Evolutionary conservation across 2,329 filamentous ascomycete genomes (phyloP).

Genomic region (Teratosphaeria destructans): DNA sequence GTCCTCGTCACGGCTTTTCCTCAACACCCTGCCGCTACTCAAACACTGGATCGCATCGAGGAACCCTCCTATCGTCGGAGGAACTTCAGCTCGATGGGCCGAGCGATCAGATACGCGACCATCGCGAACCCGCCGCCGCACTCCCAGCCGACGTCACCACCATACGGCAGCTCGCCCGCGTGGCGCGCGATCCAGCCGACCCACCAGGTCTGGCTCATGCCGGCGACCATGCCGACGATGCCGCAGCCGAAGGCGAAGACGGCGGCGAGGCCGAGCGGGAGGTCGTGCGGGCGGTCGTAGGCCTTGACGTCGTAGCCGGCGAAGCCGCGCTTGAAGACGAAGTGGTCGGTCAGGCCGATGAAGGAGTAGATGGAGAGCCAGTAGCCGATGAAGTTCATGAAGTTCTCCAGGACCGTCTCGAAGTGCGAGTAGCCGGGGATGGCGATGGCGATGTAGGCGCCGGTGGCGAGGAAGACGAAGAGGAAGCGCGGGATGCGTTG

Average conservation of each 20-base stretch:
- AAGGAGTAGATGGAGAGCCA: slow-evolving; percentile 67
- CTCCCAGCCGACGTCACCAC: slow-evolving; percentile 56
- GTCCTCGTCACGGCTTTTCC: neutral
- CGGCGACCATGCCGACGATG: slow-evolving; percentile 53
- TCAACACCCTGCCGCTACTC: neutral
- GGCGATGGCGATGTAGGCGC: slow-evolving; percentile 56
- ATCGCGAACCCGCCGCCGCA: slow-evolving; percentile 53
- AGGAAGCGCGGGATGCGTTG: slow-evolving; percentile 56
- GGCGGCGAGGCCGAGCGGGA: slow-evolving; percentile 56
- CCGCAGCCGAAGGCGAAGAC: slow-evolving; percentile 53
- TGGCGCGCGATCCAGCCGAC: slow-evolving; percentile 55
- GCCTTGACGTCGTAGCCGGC: slow-evolving; percentile 47
- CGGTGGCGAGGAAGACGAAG: slow-evolving; percentile 54
- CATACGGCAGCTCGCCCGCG: slow-evolving; percentile 41
- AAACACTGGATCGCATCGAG: neutral
- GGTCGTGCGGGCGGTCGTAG: slow-evolving; percentile 47
- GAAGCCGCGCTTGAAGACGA: slow-evolving; percentile 56
- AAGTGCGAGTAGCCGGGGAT: slow-evolving; percentile 61
- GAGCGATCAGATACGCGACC: slow-evolving; percentile 41
- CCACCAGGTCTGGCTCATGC: slow-evolving; percentile 59
- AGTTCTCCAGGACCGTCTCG: slow-evolving; percentile 54
- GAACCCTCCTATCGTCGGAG: slow-evolving; percentile 16
- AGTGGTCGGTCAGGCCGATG: slow-evolving; percentile 55
- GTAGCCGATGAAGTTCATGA: slow-evolving; percentile 54
- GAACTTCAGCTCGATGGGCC: slow-evolving; percentile 38